Evolutionary conservation across 805 yeast genomes (phyloP).

Genomic region (Cyberlindnera samutprakarnensis): DNA sequence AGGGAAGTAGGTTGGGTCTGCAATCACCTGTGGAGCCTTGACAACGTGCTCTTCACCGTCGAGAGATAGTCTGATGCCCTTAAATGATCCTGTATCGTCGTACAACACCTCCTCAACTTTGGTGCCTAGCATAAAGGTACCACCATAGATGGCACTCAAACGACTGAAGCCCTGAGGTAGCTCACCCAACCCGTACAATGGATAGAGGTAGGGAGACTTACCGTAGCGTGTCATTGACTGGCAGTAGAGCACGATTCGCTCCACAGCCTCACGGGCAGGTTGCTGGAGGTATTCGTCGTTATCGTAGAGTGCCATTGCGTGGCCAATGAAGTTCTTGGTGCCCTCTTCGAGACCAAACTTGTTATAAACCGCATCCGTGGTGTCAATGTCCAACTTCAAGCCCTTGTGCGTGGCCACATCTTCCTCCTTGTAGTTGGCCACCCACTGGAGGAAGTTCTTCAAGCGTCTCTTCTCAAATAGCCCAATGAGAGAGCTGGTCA

Average conservation of each 20-base stretch:
- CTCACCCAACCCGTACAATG: slow-evolving; percentile 94
- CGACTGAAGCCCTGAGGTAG: slow-evolving; percentile 99
- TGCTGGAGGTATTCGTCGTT: slow-evolving; percentile 82
- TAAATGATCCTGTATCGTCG: slow-evolving; percentile 63
- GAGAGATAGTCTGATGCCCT: slow-evolving; percentile 76
- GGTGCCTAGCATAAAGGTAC: slow-evolving; percentile 96
- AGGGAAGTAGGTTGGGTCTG: slow-evolving; percentile 98
- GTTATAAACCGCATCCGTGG: slow-evolving; percentile 86
- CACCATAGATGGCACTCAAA: slow-evolving; percentile 94
- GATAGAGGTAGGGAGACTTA: slow-evolving; percentile 93
- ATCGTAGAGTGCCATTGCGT: slow-evolving; percentile 96
- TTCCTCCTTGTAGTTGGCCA: slow-evolving; percentile 74
- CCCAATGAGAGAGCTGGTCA: slow-evolving; percentile 89
- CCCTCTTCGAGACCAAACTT: slow-evolving; percentile 89
- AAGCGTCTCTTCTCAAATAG: slow-evolving; percentile 92
- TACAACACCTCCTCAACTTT: slow-evolving; percentile 87
- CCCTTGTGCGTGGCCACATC: slow-evolving; percentile 78
- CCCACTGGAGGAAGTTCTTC: slow-evolving; percentile 86
- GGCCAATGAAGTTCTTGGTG: slow-evolving; percentile 94
- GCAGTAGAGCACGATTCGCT: slow-evolving; percentile 77
- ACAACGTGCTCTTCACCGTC: slow-evolving; percentile 63
- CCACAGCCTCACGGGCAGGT: slow-evolving; percentile 89
- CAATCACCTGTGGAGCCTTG: slow-evolving; percentile 87
- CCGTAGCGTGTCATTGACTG: slow-evolving; percentile 93
- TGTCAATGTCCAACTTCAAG: slow-evolving; percentile 73